Evolutionary conservation across 2,329 filamentous ascomycete genomes (phyloP).

Genomic region (Arachnomyces sp.): DNA sequence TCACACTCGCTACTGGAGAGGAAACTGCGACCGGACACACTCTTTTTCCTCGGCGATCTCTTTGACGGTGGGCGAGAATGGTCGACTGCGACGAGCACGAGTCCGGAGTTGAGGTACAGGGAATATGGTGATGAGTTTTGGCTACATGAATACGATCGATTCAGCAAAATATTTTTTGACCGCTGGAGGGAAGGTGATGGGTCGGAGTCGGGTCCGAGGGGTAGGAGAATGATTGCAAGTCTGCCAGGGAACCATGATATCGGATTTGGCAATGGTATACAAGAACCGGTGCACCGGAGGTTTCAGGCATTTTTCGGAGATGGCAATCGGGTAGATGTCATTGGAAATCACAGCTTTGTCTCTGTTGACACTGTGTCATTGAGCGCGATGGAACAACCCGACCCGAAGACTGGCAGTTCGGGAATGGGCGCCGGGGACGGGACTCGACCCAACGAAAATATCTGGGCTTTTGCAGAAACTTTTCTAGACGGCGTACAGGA

Average conservation of each 20-base stretch:
- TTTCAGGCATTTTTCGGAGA: constrained; percentile 88
- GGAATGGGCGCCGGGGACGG: constrained; percentile 40
- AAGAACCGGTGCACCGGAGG: constrained; percentile 68
- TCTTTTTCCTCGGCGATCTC: constrained; percentile 87
- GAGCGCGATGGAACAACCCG: constrained; percentile 60
- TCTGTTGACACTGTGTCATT: constrained; percentile 83
- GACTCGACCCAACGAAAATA: constrained; percentile 47
- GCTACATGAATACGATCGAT: constrained; percentile 78
- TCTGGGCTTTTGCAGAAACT: constrained; percentile 68
- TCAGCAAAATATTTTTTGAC: constrained; percentile 75
- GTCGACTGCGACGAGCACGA: constrained; percentile 59
- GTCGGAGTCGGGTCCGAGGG: constrained; percentile 53
- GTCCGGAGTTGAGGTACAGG: constrained; percentile 61
- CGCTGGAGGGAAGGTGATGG: constrained; percentile 56
- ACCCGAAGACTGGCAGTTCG: constrained; percentile 40
- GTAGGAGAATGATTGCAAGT: constrained; percentile 72
- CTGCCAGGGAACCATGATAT: constrained; percentile 93
- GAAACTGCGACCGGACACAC: constrained; percentile 70
- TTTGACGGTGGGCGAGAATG: constrained; percentile 96
- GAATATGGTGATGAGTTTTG: constrained; percentile 77
- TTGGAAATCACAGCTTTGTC: constrained; percentile 93
- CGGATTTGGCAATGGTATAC: constrained; percentile 80
- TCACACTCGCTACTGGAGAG: constrained; percentile 73
- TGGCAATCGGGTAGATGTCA: constrained; percentile 79
- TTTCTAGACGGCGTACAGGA: constrained; percentile 64